These are phyloP conservation scores for Paraglomus brasilianum DNA, from an alignment of 192 early-diverging fungal species.

Conservation along the genomic window DNA sequence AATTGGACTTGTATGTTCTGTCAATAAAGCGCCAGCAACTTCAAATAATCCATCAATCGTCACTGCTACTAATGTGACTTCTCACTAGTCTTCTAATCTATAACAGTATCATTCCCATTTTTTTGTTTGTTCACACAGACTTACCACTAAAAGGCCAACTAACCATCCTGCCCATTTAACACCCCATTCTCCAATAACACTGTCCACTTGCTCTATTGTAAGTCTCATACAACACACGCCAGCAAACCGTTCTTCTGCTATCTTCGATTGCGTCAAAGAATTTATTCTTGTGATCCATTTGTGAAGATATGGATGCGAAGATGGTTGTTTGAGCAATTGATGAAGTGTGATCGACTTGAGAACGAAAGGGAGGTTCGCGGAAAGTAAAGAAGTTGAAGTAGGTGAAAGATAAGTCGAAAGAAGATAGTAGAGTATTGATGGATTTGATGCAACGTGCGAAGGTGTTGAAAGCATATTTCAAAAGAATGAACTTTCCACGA, in stretches of 20 bases:
- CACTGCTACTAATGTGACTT: constrained; percentile 11
- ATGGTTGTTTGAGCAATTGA: constrained; percentile 27
- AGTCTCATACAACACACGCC: constrained; percentile 48
- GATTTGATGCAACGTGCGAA: no score
- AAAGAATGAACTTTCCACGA: no score
- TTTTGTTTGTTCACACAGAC: background rate
- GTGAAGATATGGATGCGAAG: constrained; percentile 28
- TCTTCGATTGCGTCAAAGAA: constrained; percentile 53
- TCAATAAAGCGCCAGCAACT: background rate
- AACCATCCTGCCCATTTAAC: constrained; percentile 45
- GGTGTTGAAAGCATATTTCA: no score
- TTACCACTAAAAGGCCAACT: constrained; percentile 46
- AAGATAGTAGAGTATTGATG: no score
- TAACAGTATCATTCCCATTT: background rate
- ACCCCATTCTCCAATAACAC: constrained; percentile 42
- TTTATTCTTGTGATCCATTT: constrained; percentile 57
- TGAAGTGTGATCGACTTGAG: constrained; percentile 44
- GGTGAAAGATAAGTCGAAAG: no score
- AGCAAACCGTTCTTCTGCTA: constrained; percentile 48
- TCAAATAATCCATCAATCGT: constrained; percentile 5
- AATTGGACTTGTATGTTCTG: background rate
- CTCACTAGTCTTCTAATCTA: background rate
- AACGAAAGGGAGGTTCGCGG: constrained; percentile 40
- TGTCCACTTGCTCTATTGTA: constrained; percentile 48
- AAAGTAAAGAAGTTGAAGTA: no score